Evolutionary conservation across 352 stramenopile species (phyloP).

Genomic region (Lagenidium giganteum): DNA sequence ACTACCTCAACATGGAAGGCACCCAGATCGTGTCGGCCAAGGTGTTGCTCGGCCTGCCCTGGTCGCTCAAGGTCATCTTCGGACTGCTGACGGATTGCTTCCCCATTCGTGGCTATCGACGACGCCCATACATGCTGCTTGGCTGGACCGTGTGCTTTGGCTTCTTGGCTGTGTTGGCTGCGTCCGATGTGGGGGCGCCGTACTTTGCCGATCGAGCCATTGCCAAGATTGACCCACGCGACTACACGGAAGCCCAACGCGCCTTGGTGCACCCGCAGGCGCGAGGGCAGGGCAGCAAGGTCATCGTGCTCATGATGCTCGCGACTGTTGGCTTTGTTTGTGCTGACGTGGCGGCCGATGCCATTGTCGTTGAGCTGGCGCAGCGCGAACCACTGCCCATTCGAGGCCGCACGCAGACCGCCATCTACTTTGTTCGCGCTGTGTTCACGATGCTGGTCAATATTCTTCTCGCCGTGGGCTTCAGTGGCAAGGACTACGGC

Average conservation of each 20-base stretch:
- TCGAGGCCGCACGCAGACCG: slow-evolving; percentile 46
- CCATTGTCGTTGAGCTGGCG: slow-evolving; percentile 55
- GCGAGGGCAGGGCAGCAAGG: too few species aligned
- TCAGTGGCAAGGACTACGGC: slow-evolving; percentile 20
- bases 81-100: slow-evolving; percentile 35
- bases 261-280: too few species aligned
- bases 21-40: slow-evolving; percentile 32
- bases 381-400: slow-evolving; percentile 42
- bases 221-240: too few species aligned
- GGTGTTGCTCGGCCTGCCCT: slow-evolving; percentile 36
- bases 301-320: slow-evolving; percentile 73
- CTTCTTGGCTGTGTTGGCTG: too few species aligned
- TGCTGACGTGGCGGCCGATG: slow-evolving; percentile 49
- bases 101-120: slow-evolving; percentile 41
- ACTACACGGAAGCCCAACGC: too few species aligned
- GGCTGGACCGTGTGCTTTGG: slow-evolving; percentile 37
- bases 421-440: slow-evolving; percentile 50
- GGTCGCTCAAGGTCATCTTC: slow-evolving; percentile 54
- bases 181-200: too few species aligned
- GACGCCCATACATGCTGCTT: slow-evolving; percentile 40
- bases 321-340: slow-evolving; percentile 62
- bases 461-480: slow-evolving; percentile 30
- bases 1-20: slow-evolving; percentile 42
- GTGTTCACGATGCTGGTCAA: slow-evolving; percentile 36
- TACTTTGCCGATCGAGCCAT: too few species aligned